Conservation (phyloP, 495 filamentous ascomycete species). For the Penicillium samsonianum region DNA sequence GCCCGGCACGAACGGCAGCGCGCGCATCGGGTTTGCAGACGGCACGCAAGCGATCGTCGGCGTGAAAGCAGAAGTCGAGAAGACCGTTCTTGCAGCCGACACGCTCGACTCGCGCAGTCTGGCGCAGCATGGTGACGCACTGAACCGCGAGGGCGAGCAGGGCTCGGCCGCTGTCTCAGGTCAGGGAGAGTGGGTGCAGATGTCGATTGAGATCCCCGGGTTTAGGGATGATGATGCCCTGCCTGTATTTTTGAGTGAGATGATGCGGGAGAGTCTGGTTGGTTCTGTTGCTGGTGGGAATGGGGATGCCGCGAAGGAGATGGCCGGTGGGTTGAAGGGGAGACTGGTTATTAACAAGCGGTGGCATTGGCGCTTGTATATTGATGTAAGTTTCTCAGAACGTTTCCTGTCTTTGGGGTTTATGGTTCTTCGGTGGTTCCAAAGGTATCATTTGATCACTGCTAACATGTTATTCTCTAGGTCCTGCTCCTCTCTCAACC, state of each 20-base stretch:
- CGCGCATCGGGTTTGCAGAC: constrained; percentile 90
- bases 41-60: constrained; percentile 95
- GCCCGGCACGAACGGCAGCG: constrained; percentile 85
- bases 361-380: constrained; percentile 95
- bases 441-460: background rate
- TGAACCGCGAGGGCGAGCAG: constrained; percentile 31
- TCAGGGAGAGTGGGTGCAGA: constrained; percentile 70
- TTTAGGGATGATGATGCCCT: constrained; percentile 87
- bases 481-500: constrained; percentile 92
- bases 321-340: constrained; percentile 65
- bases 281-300: constrained; percentile 44
- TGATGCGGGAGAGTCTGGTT: constrained; percentile 86
- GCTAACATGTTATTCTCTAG: constrained; percentile 43
- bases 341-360: constrained; percentile 79
- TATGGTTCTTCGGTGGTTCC: background rate
- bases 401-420: too few relatives aligned
- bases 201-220: constrained; percentile 83
- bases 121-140: constrained; percentile 29
- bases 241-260: constrained; percentile 79
- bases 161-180: constrained; percentile 38
- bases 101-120: constrained; percentile 33
- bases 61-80: constrained; percentile 90
- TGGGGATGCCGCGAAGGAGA: constrained; percentile 23
- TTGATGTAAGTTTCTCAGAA: constrained; percentile 68
- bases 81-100: constrained; percentile 47